Evolutionary conservation across 2,329 filamentous ascomycete species (phyloP).

Genomic region (Aspergillus pseudotamarii): DNA sequence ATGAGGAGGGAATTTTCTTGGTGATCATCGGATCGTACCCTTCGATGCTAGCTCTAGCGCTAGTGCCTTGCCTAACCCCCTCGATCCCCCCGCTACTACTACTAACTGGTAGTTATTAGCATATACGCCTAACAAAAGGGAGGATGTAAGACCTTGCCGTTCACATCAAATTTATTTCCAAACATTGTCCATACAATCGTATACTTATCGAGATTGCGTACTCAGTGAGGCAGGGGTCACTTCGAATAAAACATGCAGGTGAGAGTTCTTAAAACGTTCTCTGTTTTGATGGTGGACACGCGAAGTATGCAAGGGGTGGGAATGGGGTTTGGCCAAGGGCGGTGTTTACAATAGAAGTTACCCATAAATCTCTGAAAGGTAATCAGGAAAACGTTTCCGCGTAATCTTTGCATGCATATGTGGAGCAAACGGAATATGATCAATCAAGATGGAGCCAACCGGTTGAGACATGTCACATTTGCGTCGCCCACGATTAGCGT

Average conservation of each 20-base stretch:
- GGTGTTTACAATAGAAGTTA: neutral
- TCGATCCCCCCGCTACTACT: constrained; percentile 10
- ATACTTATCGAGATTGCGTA: neutral
- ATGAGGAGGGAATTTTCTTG: neutral
- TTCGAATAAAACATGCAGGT: neutral
- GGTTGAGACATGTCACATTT: neutral
- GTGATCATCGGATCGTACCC: neutral
- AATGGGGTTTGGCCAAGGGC: neutral
- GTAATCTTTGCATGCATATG: neutral
- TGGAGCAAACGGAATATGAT: neutral
- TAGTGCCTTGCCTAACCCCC: constrained; percentile 9
- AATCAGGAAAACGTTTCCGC: neutral
- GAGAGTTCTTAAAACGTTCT: neutral
- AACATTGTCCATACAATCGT: neutral
- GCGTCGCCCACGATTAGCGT: neutral
- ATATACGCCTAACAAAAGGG: neutral
- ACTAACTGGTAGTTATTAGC: constrained; percentile 4
- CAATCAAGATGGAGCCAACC: neutral
- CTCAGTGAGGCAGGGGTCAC: neutral
- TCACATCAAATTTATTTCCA: constrained; percentile 7
- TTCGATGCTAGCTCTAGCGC: constrained; percentile 10
- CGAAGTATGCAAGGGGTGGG: constrained; percentile 1
- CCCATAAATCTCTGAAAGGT: neutral
- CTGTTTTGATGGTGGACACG: neutral
- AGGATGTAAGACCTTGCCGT: constrained; percentile 6